phyloP scores from a whole-genome alignment of 1,284 basidiomycete species.

The Microbotryomycetes sp. region DNA sequence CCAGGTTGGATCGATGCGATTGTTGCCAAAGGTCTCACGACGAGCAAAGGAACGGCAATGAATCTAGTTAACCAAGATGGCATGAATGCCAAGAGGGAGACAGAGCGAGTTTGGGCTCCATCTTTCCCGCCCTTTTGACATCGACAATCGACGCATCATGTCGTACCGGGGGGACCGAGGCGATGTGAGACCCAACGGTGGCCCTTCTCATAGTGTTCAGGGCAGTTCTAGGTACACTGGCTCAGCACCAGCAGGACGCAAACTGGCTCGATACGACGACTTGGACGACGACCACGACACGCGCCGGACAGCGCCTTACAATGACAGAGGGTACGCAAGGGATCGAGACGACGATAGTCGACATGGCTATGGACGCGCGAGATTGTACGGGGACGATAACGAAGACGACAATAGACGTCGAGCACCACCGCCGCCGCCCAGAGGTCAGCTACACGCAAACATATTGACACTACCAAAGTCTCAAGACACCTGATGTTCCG shows the following conservation, averaged over 20 bases:
- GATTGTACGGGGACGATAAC: not conserved
- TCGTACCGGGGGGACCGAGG: not conserved
- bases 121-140: not conserved
- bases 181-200: too few relatives aligned
- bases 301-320: not conserved
- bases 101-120: not conserved
- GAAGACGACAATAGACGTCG: not conserved
- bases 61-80: not conserved
- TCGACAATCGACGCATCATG: not conserved
- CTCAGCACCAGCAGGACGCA: too few relatives aligned
- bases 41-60: not conserved
- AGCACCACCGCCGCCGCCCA: not conserved
- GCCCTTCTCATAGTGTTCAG: too few relatives aligned
- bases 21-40: not conserved
- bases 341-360: not conserved
- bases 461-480: too few relatives aligned
- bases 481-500: not conserved
- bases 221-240: too few relatives aligned
- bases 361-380: not conserved
- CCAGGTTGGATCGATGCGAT: not conserved
- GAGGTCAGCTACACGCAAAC: not conserved
- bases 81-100: not conserved
- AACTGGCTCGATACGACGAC: not conserved
- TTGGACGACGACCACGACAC: not conserved
- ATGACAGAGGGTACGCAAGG: not conserved